Evolutionary conservation across 257 asterid species (phyloP).

Genomic region (Salvia splendens): DNA sequence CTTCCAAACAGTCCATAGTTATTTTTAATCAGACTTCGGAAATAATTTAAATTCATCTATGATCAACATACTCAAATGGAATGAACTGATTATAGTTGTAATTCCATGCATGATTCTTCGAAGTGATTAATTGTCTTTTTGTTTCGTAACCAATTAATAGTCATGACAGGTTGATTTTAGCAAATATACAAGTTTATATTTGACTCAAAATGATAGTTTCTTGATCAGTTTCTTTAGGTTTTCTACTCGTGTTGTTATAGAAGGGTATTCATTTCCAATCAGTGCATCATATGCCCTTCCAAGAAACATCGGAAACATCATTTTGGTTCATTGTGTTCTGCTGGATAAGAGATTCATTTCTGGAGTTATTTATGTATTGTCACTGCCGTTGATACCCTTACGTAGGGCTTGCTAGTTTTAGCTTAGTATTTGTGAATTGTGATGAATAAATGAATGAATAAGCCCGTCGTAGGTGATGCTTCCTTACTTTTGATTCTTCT

Average conservation of each 20-base stretch:
- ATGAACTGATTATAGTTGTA: neutral
- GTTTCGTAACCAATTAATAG: neutral
- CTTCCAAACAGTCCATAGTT: neutral
- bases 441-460: neutral
- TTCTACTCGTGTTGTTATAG: neutral
- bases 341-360: neutral
- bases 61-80: no score
- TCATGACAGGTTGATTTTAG: neutral
- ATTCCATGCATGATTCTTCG: slow-evolving; percentile 2
- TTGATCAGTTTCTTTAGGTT: slow-evolving; percentile 4
- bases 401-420: neutral
- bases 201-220: neutral
- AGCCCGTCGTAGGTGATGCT: no score
- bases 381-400: neutral
- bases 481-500: neutral
- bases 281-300: neutral
- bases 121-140: neutral
- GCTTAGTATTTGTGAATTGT: neutral
- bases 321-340: neutral
- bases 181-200: neutral
- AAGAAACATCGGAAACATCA: neutral
- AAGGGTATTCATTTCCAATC: slow-evolving; percentile 17
- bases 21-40: neutral
- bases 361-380: neutral
- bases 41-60: neutral